phyloP scores from a whole-genome alignment of 2,329 filamentous ascomycete species.

The Tolypocladium endophyticum region DNA sequence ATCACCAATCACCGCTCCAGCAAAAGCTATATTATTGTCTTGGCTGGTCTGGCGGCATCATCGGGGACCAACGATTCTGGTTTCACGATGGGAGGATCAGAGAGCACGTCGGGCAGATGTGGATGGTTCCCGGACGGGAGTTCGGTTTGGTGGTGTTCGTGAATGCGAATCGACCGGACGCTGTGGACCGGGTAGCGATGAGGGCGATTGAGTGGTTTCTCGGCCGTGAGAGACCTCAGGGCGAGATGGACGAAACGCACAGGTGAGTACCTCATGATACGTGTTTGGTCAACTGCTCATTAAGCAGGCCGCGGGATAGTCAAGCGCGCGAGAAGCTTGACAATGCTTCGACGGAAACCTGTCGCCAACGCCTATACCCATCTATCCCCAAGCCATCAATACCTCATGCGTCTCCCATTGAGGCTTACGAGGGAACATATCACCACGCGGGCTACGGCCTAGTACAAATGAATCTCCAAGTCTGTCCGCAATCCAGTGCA shows the following conservation, averaged over 20 bases:
- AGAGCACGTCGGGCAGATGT: background rate
- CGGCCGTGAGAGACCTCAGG: background rate
- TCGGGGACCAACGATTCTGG: background rate
- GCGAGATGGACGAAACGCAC: too few relatives aligned
- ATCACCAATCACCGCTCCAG: too few relatives aligned
- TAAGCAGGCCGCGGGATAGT: background rate
- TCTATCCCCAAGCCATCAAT: background rate
- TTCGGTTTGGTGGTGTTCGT: background rate
- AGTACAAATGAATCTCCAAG: background rate
- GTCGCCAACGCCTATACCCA: background rate
- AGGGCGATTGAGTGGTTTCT: background rate
- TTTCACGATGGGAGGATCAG: background rate
- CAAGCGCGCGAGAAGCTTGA: background rate
- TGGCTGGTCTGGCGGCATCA: too few relatives aligned
- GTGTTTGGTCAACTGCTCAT: background rate
- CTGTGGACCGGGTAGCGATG: background rate
- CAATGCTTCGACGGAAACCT: background rate
- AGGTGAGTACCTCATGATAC: too few relatives aligned
- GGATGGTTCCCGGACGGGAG: background rate
- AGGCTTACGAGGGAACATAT: background rate
- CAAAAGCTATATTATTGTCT: too few relatives aligned
- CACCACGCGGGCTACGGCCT: background rate
- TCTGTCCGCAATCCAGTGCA: background rate
- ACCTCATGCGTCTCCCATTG: background rate
- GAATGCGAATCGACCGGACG: background rate